These are phyloP conservation scores for Euphorbia tirucalli DNA, from an alignment of 345 rosid species.

Conservation along the genomic window DNA sequence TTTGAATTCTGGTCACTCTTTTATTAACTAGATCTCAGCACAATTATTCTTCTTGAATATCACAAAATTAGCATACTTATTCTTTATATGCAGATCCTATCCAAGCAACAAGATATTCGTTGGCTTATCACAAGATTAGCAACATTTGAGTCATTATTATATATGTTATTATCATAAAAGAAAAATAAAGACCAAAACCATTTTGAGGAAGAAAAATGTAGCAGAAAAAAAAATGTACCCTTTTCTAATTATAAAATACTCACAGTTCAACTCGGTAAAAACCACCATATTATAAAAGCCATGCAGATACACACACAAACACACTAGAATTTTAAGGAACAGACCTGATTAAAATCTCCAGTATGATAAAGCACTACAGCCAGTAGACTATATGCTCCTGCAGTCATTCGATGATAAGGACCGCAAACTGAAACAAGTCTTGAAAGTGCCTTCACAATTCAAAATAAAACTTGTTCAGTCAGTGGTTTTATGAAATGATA, in stretches of 20 bases:
- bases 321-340: slow-evolving; percentile 22
- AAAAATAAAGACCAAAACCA: neutral
- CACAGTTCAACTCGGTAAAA: neutral
- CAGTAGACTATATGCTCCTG: slow-evolving; percentile 38
- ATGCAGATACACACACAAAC: neutral
- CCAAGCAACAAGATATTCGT: neutral
- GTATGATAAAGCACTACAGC: slow-evolving; percentile 39
- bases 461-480: slow-evolving; percentile 24
- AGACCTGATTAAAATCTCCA: slow-evolving; percentile 53
- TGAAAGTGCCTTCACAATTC: slow-evolving; percentile 34
- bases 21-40: neutral
- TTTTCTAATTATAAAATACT: neutral
- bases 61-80: neutral
- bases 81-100: neutral
- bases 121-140: neutral
- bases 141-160: neutral
- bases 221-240: neutral
- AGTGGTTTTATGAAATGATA: neutral
- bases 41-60: neutral
- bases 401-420: slow-evolving; percentile 39
- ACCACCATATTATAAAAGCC: neutral
- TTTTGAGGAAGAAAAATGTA: neutral
- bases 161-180: neutral
- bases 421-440: slow-evolving; percentile 38
- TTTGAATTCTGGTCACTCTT: neutral